Base-by-base conservation (phyloP, 164 flowering plant species). In the Liriodendron chinense region DNA sequence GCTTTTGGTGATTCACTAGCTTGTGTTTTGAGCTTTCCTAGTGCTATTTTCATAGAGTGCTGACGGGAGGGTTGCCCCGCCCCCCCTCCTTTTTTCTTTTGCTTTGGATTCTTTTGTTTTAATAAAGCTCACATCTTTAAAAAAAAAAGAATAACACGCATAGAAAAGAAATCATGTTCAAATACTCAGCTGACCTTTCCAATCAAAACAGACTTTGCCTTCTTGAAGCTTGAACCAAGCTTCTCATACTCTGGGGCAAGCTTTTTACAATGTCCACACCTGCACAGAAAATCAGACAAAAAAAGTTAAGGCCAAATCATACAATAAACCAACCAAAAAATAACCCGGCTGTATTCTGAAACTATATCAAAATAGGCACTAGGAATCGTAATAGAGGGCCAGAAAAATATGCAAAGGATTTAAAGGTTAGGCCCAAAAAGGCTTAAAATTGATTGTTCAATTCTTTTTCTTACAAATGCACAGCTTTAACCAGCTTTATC, bases 231-330 rank as follows among this genome's bases (percentile, higher is more conserved):
- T 14, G 89, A n/a, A 5, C 94, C 98, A 68, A 96, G 94, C 83
- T 90, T 90, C 84, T 94, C 97, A 82, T 84, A 96, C 79, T 96
- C 99, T 10, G 99, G 98, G 78, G 99, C 99, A 73, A 96, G 96
- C 89, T 94, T 96, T 78, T 96, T 96, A 85, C 99, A 96, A 78
- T 96, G 99, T 9, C 99, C 99, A 82, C 99, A 96, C 99, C 99
- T 96, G 84, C 68, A 50, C 47, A 76, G 20, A 9, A 24, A 43
- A 62, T 68, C 0, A 5, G 34, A 20, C 21, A 4, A 4, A 34
- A 34, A 34, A 7, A 34, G 43, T 34, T 34, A 34, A 34, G 43
- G 43, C 43, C 43, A 34, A 34, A 34, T 34, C 43, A 34, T 34
- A 34, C 5, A 7, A 34, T 34, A 34, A 34, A 6, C 7, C 20